phyloP scores from a whole-genome alignment of 345 rosid genomes.

The Heritiera littoralis region DNA sequence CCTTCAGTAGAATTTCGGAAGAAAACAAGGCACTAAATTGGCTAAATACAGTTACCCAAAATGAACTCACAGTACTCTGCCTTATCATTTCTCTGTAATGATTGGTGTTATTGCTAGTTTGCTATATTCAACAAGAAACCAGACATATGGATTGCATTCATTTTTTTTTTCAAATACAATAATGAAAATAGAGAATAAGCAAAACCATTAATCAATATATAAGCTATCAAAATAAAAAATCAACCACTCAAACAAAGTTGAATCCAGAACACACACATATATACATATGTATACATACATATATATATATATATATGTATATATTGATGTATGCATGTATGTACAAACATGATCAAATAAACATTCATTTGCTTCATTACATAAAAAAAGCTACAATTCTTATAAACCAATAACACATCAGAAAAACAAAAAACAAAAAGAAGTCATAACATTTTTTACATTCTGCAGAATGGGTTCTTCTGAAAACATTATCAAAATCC shows the following conservation, averaged over 20 bases:
- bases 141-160: neutral
- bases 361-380: neutral
- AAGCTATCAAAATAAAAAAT: neutral
- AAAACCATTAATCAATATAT: neutral
- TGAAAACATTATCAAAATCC: slow-evolving; percentile 7
- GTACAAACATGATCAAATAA: neutral
- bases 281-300: no score
- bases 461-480: slow-evolving; percentile 6
- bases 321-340: neutral
- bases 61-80: neutral
- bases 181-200: neutral
- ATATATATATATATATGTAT: no score
- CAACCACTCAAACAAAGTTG: neutral
- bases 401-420: neutral
- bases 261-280: neutral
- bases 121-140: neutral
- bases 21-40: neutral
- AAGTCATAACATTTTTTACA: neutral
- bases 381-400: neutral
- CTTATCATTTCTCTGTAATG: neutral
- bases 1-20: neutral
- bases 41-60: neutral
- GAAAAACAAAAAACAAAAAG: neutral
- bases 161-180: neutral
- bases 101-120: neutral